Percentiles rank a stretch among this genome's conserved stretches.
These are phyloP conservation scores for Verticillium dahliae DNA, from an alignment of 2,329 filamentous ascomycete species.

Conservation along the genomic window DNA sequence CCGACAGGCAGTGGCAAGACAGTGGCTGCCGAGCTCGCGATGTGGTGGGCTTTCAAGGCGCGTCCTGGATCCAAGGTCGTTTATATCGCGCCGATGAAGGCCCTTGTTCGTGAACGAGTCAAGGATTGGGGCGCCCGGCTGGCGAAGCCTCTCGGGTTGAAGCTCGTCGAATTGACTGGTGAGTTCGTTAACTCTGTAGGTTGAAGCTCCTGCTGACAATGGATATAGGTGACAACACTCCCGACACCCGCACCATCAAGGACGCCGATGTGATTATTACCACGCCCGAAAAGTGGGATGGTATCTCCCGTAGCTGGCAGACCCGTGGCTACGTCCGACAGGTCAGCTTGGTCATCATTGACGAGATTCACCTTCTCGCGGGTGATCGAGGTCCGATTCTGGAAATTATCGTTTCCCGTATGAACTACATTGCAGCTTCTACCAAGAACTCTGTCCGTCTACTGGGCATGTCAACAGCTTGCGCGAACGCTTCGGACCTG, in stretches of 20 bases:
- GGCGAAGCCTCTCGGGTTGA: conserved; percentile 75
- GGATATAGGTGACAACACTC: conserved; percentile 71
- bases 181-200: not conserved
- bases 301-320: conserved; percentile 98
- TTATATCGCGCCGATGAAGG: conserved; percentile 99
- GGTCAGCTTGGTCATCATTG: conserved; percentile 94
- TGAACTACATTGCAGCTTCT: conserved; percentile 98
- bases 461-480: conserved; percentile 98
- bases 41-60: conserved; percentile 99
- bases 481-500: conserved; percentile 88
- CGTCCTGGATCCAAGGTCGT: conserved; percentile 94
- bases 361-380: conserved; percentile 96
- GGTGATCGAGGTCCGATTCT: conserved; percentile 95
- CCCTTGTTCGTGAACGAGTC: conserved; percentile 90
- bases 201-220: not conserved
- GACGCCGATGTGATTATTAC: conserved; percentile 98
- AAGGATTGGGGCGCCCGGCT: conserved; percentile 88
- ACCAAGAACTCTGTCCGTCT: conserved; percentile 84
- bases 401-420: conserved; percentile 88
- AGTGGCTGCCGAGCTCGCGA: conserved; percentile 88
- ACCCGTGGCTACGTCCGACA: conserved; percentile 93
- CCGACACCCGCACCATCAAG: conserved; percentile 89
- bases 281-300: conserved; percentile 99
- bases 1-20: conserved; percentile 98
- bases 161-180: conserved; percentile 89